Evolutionary conservation across 805 yeast species (phyloP).

Genomic region (Hemisphaericaspora nanyangensis): DNA sequence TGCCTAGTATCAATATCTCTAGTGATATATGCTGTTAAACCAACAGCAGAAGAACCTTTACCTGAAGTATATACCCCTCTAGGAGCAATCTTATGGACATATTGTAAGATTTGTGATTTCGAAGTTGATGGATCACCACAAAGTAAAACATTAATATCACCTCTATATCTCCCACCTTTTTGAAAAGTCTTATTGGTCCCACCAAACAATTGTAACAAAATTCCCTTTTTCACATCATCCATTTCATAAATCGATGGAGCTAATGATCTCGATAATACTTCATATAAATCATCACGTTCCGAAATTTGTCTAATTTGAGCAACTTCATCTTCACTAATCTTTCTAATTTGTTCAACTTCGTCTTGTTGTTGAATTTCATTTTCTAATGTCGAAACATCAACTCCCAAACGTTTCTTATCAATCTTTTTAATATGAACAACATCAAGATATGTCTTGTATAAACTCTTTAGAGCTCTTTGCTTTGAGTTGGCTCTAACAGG

Average conservation of each 20-base stretch:
- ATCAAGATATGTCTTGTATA: constrained; percentile 91
- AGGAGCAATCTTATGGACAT: constrained; percentile 96
- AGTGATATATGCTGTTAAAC: constrained; percentile 95
- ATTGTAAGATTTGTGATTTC: constrained; percentile 89
- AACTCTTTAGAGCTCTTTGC: constrained; percentile 75
- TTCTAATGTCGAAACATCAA: constrained; percentile 64
- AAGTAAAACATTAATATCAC: constrained; percentile 84
- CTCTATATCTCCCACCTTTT: constrained; percentile 93
- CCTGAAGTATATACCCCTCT: constrained; percentile 98
- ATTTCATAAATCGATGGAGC: constrained; percentile 97
- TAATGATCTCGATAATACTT: constrained; percentile 78
- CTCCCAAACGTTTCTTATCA: constrained; percentile 76
- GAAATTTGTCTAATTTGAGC: constrained; percentile 59
- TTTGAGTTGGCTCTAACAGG: constrained; percentile 87
- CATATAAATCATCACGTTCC: constrained; percentile 75
- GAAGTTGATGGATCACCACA: constrained; percentile 99
- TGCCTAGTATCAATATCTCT: constrained; percentile 93
- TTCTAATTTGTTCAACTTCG: constrained; percentile 72
- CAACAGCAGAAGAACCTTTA: constrained; percentile 98
- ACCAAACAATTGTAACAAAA: constrained; percentile 87
- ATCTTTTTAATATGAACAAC: constrained; percentile 89
- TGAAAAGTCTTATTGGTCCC: constrained; percentile 86
- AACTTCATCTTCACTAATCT: constrained; percentile 66
- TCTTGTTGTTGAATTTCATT: constrained; percentile 48
- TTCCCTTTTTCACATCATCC: constrained; percentile 96